Percentiles rank a stretch among this genome's conserved stretches.
Conservation (phyloP, 2,329 filamentous ascomycete genomes). For the Penicillium sp. region DNA sequence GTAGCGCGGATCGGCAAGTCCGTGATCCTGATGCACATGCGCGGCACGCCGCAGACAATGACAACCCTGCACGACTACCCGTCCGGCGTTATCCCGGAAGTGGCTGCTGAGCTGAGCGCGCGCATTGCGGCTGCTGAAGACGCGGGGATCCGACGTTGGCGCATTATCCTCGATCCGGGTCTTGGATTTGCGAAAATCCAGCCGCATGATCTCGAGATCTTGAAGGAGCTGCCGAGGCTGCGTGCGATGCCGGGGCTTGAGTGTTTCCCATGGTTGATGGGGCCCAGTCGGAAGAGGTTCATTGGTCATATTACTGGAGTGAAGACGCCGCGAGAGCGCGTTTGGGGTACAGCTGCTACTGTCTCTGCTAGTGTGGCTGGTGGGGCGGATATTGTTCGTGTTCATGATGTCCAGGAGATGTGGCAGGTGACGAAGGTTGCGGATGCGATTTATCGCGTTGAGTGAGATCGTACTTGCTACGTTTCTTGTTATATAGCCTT, state of each 20-base stretch:
- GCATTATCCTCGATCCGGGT: conserved; percentile 90
- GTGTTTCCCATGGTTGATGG: conserved; percentile 83
- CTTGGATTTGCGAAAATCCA: conserved; percentile 88
- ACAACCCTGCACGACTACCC: conserved; percentile 66
- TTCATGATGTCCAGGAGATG: conserved; percentile 92
- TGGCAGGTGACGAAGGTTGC: conserved; percentile 77
- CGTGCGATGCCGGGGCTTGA: conserved; percentile 43
- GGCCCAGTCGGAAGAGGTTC: conserved; percentile 85
- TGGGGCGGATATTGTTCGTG: conserved; percentile 85
- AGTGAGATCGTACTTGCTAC: conserved; percentile 4
- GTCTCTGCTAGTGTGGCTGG: conserved; percentile 81
- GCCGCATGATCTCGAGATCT: conserved; percentile 75
- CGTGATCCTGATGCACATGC: conserved; percentile 89
- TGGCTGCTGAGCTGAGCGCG: conserved; percentile 65
- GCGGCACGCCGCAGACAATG: conserved; percentile 83
- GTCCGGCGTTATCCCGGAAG: conserved; percentile 61
- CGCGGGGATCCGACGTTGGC: conserved; percentile 85
- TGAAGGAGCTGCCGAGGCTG: conserved; percentile 66
- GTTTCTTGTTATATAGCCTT: background rate
- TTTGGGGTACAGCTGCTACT: conserved; percentile 84
- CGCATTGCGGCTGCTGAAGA: conserved; percentile 73
- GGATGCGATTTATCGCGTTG: conserved; percentile 78
- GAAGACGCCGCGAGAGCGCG: conserved; percentile 64
- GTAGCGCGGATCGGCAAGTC: conserved; percentile 75
- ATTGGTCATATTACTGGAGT: conserved; percentile 80